Evolutionary conservation across 1,284 basidiomycete genomes (phyloP).

Genomic region (Cutaneotrichosporon dermatis): DNA sequence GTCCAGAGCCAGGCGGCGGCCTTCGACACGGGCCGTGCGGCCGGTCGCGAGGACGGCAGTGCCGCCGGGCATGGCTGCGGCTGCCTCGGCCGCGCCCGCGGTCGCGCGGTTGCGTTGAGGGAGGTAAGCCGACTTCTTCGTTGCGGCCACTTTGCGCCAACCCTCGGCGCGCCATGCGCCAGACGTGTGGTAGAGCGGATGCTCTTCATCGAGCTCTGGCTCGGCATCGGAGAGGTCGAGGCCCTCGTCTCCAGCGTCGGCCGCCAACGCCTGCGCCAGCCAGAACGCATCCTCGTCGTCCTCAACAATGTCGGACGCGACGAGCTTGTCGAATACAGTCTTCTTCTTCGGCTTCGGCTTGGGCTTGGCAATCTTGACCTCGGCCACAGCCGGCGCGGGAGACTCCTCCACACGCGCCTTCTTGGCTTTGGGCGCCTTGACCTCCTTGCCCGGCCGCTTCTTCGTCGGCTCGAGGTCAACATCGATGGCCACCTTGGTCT

Average conservation of each 20-base stretch:
- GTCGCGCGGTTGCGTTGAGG: slow-evolving; percentile 57
- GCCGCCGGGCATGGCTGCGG: slow-evolving; percentile 21
- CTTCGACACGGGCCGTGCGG: slow-evolving; percentile 87
- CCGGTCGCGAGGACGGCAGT: slow-evolving; percentile 58
- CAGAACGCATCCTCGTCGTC: slow-evolving; percentile 93
- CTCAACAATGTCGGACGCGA: slow-evolving; percentile 57
- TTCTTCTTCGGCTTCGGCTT: slow-evolving; percentile 23
- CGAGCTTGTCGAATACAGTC: slow-evolving; percentile 34
- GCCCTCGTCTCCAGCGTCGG: slow-evolving; percentile 45
- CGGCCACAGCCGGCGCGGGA: slow-evolving; percentile 21
- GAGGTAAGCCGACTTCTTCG: slow-evolving; percentile 82
- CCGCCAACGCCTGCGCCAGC: slow-evolving; percentile 60
- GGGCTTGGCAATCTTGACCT: slow-evolving; percentile 28
- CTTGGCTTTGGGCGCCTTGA: slow-evolving; percentile 12
- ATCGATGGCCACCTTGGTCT: slow-evolving; percentile 4
- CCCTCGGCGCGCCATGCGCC: slow-evolving; percentile 71
- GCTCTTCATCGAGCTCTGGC: slow-evolving; percentile 23
- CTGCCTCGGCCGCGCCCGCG: slow-evolving; percentile 39
- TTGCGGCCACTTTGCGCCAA: slow-evolving; percentile 87
- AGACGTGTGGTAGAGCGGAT: slow-evolving; percentile 34
- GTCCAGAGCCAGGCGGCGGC: slow-evolving; percentile 87
- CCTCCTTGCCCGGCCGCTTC: slow-evolving; percentile 27
- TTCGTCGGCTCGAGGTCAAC: slow-evolving; percentile 20
- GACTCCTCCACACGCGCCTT: slow-evolving; percentile 14
- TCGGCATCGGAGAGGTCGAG: slow-evolving; percentile 28